Conservation (phyloP, 2,329 filamentous ascomycete genomes). For the Ascochyta viciae-villosae region DNA sequence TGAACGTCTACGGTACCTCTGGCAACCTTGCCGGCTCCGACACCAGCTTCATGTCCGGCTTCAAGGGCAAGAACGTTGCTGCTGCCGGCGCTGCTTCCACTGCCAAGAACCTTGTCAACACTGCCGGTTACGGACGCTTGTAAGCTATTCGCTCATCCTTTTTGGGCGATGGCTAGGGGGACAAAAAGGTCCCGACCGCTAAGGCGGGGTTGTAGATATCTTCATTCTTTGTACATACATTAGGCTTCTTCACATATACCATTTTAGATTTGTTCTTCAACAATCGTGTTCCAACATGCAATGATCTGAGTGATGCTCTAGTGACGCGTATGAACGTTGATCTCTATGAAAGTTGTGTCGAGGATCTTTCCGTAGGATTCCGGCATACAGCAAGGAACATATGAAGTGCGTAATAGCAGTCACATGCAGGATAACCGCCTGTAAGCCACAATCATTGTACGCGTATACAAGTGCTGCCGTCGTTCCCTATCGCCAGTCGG, state of each 20-base stretch:
- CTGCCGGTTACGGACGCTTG: conserved; percentile 35
- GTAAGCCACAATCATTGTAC: too few relatives aligned
- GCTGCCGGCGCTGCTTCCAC: conserved; percentile 41
- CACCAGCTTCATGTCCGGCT: conserved; percentile 58
- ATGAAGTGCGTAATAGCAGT: too few relatives aligned
- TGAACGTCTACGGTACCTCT: conserved; percentile 52
- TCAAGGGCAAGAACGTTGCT: conserved; percentile 62
- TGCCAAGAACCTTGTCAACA: conserved; percentile 29
- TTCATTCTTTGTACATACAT: conserved; percentile 14
- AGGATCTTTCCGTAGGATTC: too few relatives aligned
- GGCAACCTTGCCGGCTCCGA: conserved; percentile 46
- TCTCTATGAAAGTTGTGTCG: too few relatives aligned
- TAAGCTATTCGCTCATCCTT: conserved; percentile 15
- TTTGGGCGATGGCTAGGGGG: not conserved
- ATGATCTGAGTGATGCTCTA: too few relatives aligned
- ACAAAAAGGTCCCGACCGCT: not conserved
- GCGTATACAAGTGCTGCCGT: too few relatives aligned
- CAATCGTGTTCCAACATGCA: not conserved
- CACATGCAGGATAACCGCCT: too few relatives aligned
- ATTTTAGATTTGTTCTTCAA: not conserved
- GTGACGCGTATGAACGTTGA: too few relatives aligned
- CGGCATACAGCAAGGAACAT: too few relatives aligned
- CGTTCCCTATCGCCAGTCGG: too few relatives aligned
- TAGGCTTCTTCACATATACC: conserved; percentile 12
- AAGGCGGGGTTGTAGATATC: conserved; percentile 4